Evolutionary conservation across 176 grass and related monocot genomes (phyloP), one percentile per base, ranked within the genome.

Genomic region (Neostapfia colusana): DNA sequence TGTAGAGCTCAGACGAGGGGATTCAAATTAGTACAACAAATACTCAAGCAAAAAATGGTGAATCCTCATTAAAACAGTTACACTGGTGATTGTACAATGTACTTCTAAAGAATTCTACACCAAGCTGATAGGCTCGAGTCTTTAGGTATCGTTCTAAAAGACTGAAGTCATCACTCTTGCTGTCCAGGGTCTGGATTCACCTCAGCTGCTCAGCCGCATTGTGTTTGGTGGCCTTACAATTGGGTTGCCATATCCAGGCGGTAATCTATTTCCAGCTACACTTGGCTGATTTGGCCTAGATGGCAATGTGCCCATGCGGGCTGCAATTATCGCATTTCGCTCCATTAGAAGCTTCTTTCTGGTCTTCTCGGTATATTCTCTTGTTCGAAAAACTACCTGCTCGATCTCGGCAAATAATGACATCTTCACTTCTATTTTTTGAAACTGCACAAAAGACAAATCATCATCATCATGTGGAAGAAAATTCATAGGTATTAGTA

Each of bases 321-420:
- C 91, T 28, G 87, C 87, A 69, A 99, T 90, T 84, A 99, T 89
- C 26, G 87, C 89, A 23, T 93, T 90, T 20, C 95, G 89, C 79
- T 99, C 92, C 70, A 92, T 76, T 62, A 95, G 75, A 65, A 99
- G 89, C 76, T 84, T 92, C 62, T 95, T 86, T 74, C 85, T 99
- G 24, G 92, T 85, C 80, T 89, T 99, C 37, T 99, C 95, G 0
- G 89, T 92, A 73, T 90, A 90, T 69, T 95, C 92, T 78, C 89
- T 92, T 46, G 93, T 87, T 77, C 83, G 79, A 49, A 82, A 67
- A 62, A 86, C 72, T 38, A 95, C 82, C 13, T 84, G 82, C 42
- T 99, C 95, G 70, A 99, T 82, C 54, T 95, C 95, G 16, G 80
- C 21, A 70, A 99, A 95, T 37, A 95, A 41, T 17, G 85, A 73